Base-by-base conservation (phyloP, 768 basidiomycete species). In the Rhizopogon sp. region DNA sequence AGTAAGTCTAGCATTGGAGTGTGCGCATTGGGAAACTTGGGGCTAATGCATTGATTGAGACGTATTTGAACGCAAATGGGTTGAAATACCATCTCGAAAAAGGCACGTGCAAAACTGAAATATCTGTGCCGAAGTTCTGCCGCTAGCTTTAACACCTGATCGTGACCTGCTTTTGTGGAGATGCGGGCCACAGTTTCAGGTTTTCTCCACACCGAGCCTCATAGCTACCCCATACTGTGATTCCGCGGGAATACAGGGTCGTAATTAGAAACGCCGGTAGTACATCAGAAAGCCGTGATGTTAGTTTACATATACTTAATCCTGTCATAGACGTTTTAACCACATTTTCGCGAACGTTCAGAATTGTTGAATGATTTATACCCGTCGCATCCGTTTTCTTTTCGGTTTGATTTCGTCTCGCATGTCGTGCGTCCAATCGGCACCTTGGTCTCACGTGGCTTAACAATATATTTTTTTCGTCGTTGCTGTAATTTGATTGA, bases 41-140 rank as follows among this genome's bases (percentile, higher is more conserved):
- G 35, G 35, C 35, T 37, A 37, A 37, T 37, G 35, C 5, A 11
- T 3, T 11, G 35, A 37, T 37, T 13, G 35, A 10, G 78, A 68
- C 78, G 29, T 87, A 87, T 61, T 75, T 84, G 41, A 85, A 84
- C 65, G 77, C 82, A 7, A 86, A 85, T 58, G 85, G 86, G 9
- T 71, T 86, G 44, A 83, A 83, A 64, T 85, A 87, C 60, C 85
- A 87, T 60, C 67, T 83, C 50, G 80, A 83, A 60, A 85, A 83
- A 62, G 85, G 85, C 10, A 84, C 80, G 2, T 87, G 87, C 64
- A 76, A 73, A 55, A 70, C 77, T 39, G 76, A 74, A 40, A 37
- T 37, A 6, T 22, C 35, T 14, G 9, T 49, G 20, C 59, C 59
- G 40, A 43, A 41, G 16, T 52, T 50, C 17, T 43, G 35, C 50